A percentile compares a stretch with the other conserved stretches of the same genome.
Conservation (phyloP, 768 basidiomycete species). For the Termitomyces eurrhizus region DNA sequence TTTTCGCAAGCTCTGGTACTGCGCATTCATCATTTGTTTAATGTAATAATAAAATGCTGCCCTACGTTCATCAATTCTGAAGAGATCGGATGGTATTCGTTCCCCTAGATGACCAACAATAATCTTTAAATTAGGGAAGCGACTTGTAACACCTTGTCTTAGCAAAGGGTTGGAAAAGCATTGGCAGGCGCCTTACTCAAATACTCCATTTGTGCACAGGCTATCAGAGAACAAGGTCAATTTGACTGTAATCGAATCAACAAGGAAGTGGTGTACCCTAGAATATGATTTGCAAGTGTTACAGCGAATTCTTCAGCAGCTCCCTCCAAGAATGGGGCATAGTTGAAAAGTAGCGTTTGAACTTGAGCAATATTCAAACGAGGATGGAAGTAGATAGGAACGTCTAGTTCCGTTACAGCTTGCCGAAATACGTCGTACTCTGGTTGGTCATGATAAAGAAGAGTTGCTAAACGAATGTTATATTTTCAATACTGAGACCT, state of each 20-base stretch:
- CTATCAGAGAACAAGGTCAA: conserved; percentile 9
- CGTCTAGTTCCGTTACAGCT: conserved; percentile 32
- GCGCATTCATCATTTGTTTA: background rate
- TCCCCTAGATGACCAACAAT: conserved; percentile 43
- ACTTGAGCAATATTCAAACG: conserved; percentile 26
- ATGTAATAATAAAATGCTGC: background rate
- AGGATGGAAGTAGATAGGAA: conserved; percentile 37
- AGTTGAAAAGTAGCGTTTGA: conserved; percentile 21
- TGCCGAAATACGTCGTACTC: conserved; percentile 37
- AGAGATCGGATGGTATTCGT: conserved; percentile 37
- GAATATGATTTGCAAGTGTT: conserved; percentile 35
- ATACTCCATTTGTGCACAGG: conserved; percentile 34
- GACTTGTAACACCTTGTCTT: conserved; percentile 20
- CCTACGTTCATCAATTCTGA: conserved; percentile 36
- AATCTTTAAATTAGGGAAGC: conserved; percentile 36
- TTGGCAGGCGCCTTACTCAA: conserved; percentile 25
- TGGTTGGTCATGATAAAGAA: conserved; percentile 35
- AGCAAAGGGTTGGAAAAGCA: background rate
- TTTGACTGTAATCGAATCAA: background rate
- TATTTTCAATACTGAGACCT: background rate
- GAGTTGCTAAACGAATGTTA: conserved; percentile 22
- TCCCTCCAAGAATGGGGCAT: conserved; percentile 30
- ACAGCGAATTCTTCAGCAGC: conserved; percentile 34
- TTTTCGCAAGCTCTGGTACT: conserved; percentile 27
- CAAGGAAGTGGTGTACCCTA: conserved; percentile 24